Conservation (phyloP, 2,329 filamentous ascomycete species). For the Aspergillus jensenii region DNA sequence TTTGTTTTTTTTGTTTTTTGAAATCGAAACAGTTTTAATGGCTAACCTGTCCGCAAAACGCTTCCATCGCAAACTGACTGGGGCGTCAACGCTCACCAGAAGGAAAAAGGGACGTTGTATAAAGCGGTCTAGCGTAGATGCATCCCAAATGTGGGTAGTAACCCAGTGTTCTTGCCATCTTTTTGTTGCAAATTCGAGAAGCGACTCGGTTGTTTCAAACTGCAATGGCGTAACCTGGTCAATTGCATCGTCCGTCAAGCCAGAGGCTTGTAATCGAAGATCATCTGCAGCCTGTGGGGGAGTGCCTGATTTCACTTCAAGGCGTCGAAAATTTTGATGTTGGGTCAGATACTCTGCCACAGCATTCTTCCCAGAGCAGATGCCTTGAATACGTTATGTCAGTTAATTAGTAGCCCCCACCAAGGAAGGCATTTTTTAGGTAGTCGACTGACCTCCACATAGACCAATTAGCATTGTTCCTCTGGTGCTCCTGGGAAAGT, state of each 20-base stretch:
- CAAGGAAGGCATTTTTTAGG: not conserved
- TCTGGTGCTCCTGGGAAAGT: not conserved
- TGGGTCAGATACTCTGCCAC: constrained; percentile 85
- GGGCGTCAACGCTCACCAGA: constrained; percentile 86
- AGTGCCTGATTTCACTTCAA: constrained; percentile 56
- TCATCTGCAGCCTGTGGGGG: constrained; percentile 22
- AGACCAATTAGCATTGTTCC: constrained; percentile 51
- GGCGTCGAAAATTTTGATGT: constrained; percentile 75
- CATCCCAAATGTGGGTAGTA: constrained; percentile 76
- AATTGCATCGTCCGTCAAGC: constrained; percentile 18
- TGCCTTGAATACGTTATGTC: constrained; percentile 57
- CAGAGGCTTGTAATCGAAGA: constrained; percentile 26
- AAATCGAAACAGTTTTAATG: too few species aligned
- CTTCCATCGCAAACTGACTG: constrained; percentile 77
- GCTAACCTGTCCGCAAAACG: constrained; percentile 66
- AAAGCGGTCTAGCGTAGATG: constrained; percentile 71
- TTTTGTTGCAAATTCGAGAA: constrained; percentile 83
- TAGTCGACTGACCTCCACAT: constrained; percentile 45
- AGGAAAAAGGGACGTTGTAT: constrained; percentile 86
- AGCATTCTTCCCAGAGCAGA: constrained; percentile 89
- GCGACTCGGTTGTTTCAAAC: constrained; percentile 65
- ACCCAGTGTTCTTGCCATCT: constrained; percentile 84
- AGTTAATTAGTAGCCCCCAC: not conserved
- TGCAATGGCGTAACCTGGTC: constrained; percentile 21
- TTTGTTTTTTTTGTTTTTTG: not conserved